These are phyloP conservation scores for Claviceps monticola DNA, from an alignment of 2,329 filamentous ascomycete species.

Conservation along the genomic window DNA sequence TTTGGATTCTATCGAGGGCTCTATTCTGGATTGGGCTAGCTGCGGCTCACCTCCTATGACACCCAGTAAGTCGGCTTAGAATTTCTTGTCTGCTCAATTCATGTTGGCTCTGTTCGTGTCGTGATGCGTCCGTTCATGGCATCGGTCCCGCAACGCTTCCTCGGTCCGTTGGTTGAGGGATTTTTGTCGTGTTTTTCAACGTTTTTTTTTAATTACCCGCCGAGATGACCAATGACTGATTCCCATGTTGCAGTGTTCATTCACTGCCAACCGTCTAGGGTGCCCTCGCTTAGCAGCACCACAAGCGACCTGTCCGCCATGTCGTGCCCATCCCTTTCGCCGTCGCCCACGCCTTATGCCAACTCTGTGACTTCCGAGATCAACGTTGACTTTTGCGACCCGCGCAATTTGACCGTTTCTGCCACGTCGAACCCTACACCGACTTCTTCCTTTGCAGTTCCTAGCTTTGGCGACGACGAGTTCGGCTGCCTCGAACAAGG, in stretches of 20 bases:
- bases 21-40: conserved; percentile 65
- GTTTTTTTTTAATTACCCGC: not conserved
- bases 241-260: conserved; percentile 30
- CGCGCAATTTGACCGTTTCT: conserved; percentile 70
- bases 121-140: not conserved
- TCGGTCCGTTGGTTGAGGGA: not conserved
- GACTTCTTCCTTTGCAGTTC: conserved; percentile 50
- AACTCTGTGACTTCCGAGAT: conserved; percentile 53
- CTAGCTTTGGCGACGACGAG: conserved; percentile 52
- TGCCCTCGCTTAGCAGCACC: conserved; percentile 48
- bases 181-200: not conserved
- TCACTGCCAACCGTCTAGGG: conserved; percentile 29
- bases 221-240: conserved; percentile 21
- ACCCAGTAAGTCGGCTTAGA: conserved; percentile 53
- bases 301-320: conserved; percentile 60
- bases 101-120: not conserved
- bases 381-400: conserved; percentile 80
- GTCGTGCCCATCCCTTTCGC: conserved; percentile 73
- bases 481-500: conserved; percentile 32
- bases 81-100: not conserved
- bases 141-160: not conserved
- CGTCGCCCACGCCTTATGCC: conserved; percentile 70
- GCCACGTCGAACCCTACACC: conserved; percentile 35
- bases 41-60: conserved; percentile 76
- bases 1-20: conserved; percentile 58